These are phyloP conservation scores for Puccinia triticina DNA, from an alignment of 1,284 basidiomycete genomes.

Conservation along the genomic window DNA sequence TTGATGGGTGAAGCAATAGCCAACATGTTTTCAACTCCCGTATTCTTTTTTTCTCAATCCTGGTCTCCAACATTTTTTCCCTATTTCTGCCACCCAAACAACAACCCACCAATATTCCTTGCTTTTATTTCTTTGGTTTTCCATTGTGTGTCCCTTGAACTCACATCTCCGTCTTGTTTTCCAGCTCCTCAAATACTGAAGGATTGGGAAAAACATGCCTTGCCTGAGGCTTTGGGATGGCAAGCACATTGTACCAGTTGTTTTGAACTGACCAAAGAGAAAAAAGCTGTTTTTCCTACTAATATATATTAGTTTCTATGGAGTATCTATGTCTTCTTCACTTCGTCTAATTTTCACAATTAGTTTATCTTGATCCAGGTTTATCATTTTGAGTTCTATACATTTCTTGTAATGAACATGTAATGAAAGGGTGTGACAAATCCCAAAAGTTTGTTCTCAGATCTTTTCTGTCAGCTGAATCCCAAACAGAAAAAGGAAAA, in stretches of 20 bases:
- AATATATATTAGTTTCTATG: no score
- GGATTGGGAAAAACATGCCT: neutral
- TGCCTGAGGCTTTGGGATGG: neutral
- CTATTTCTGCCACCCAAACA: slow-evolving; percentile 1
- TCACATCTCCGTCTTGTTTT: neutral
- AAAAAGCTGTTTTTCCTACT: no score
- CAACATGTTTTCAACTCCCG: neutral
- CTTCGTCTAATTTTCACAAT: no score
- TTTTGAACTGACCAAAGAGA: neutral
- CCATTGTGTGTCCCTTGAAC: neutral
- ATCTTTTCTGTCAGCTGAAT: no score
- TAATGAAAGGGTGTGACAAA: no score
- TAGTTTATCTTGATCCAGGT: no score
- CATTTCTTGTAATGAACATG: no score
- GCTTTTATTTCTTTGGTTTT: neutral
- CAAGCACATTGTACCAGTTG: neutral
- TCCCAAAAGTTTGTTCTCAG: no score
- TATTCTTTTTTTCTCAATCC: neutral
- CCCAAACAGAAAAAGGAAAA: no score
- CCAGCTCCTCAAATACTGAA: neutral
- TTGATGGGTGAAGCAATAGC: neutral
- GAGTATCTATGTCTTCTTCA: no score
- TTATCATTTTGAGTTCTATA: no score
- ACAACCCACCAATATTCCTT: slow-evolving; percentile 6
- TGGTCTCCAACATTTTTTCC: slow-evolving; percentile 20